Evolutionary conservation across 2,329 filamentous ascomycete genomes (phyloP).

Genomic region (Emergomyces pasteurianus): DNA sequence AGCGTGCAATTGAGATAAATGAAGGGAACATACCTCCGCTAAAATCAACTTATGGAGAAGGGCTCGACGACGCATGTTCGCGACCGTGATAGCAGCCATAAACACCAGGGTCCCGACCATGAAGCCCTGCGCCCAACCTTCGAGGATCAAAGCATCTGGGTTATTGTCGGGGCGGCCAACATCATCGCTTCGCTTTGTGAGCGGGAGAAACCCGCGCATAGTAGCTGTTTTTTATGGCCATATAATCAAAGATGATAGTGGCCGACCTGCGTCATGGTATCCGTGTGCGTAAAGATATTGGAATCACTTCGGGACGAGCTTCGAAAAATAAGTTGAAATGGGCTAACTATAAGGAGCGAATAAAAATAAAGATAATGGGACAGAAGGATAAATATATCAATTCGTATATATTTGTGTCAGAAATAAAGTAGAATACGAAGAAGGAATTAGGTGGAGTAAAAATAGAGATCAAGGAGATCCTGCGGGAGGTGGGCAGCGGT

Average conservation of each 20-base stretch:
- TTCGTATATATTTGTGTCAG: neutral
- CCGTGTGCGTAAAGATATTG: neutral
- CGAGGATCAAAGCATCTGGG: conserved; percentile 28
- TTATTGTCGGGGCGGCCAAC: conserved; percentile 9
- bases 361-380: neutral
- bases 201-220: neutral
- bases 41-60: conserved; percentile 41
- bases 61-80: conserved; percentile 39
- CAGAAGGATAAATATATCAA: neutral
- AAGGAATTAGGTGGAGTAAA: neutral
- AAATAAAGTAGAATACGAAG: neutral
- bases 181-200: neutral
- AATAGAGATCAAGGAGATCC: neutral
- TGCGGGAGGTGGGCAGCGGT: neutral
- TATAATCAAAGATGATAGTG: neutral
- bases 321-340: neutral
- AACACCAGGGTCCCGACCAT: conserved; percentile 40
- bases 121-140: conserved; percentile 39
- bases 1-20: neutral
- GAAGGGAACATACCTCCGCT: conserved; percentile 28
- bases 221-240: neutral
- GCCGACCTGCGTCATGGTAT: neutral
- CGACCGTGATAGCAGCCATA: conserved; percentile 37
- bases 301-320: neutral
- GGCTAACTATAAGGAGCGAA: neutral